These are phyloP conservation scores for Exophiala mesophila DNA, from an alignment of 2,329 filamentous ascomycete genomes.

Conservation along the genomic window DNA sequence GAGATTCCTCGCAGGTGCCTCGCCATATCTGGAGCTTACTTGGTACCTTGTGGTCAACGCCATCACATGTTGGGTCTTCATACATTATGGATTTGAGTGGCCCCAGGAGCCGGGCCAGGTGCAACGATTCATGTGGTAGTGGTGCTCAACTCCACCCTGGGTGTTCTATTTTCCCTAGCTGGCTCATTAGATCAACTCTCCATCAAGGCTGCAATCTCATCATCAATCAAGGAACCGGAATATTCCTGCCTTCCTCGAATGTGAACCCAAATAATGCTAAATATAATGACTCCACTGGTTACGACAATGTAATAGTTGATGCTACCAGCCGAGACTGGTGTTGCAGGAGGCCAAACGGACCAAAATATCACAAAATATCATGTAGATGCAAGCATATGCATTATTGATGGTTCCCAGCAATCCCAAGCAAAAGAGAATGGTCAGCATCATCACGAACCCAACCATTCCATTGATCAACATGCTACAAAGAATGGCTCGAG, in stretches of 20 bases:
- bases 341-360: slow-evolving; percentile 46
- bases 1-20: slow-evolving; percentile 21
- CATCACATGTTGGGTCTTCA: slow-evolving; percentile 51
- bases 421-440: slow-evolving; percentile 33
- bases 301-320: slow-evolving; percentile 49
- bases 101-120: slow-evolving; percentile 52
- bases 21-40: slow-evolving; percentile 48
- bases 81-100: slow-evolving; percentile 55
- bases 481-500: slow-evolving; percentile 27
- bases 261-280: slow-evolving; percentile 47
- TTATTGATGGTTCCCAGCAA: slow-evolving; percentile 55
- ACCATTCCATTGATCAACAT: slow-evolving; percentile 32
- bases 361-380: slow-evolving; percentile 54
- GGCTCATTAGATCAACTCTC: background rate
- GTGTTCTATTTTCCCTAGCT: no score
- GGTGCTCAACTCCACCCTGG: no score
- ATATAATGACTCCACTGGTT: slow-evolving; percentile 39
- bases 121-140: slow-evolving; percentile 58
- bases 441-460: slow-evolving; percentile 35
- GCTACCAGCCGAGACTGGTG: slow-evolving; percentile 31
- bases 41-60: slow-evolving; percentile 55
- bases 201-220: slow-evolving; percentile 22
- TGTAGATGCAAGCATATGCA: slow-evolving; percentile 49
- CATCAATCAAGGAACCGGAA: slow-evolving; percentile 41
- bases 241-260: slow-evolving; percentile 41